Conservation (phyloP, 1,284 basidiomycete species). For the Macrocybe sp. region DNA sequence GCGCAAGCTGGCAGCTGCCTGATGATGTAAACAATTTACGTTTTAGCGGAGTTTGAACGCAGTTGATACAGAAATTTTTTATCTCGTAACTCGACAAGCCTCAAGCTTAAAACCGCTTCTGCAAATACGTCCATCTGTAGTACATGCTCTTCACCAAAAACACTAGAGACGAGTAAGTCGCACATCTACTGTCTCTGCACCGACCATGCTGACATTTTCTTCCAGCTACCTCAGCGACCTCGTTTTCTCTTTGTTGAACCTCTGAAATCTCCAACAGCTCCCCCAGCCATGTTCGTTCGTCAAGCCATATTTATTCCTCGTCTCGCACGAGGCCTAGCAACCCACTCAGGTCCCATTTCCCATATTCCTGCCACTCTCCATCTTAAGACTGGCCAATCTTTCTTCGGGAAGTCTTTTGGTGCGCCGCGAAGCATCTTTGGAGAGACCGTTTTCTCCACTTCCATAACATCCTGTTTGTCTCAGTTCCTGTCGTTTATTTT, state of each 20-base stretch:
- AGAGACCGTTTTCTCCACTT: conserved; percentile 98
- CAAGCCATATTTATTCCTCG: conserved; percentile 45
- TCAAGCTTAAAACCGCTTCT: no score
- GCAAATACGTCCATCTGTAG: conserved; percentile 24
- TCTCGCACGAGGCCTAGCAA: conserved; percentile 58
- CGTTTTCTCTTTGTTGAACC: conserved; percentile 70
- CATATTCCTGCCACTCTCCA: conserved; percentile 81
- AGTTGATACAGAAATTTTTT: no score
- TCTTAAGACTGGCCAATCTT: conserved; percentile 92
- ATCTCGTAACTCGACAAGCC: no score
- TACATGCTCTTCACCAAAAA: conserved; percentile 80
- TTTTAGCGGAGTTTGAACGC: no score
- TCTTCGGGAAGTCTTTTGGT: conserved; percentile 88
- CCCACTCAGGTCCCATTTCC: conserved; percentile 47
- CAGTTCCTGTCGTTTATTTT: background rate
- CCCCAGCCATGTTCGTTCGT: conserved; percentile 49
- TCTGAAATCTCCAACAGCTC: conserved; percentile 34
- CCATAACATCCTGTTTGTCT: conserved; percentile 90
- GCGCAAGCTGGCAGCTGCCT: no score
- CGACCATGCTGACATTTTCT: conserved; percentile 14
- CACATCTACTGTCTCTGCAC: conserved; percentile 6
- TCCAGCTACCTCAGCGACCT: conserved; percentile 80
- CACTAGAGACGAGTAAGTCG: conserved; percentile 77
- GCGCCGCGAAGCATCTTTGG: conserved; percentile 87
- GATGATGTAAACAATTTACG: no score